Evolutionary conservation across 768 basidiomycete genomes (phyloP).

Genomic region (Mycena indigotica): DNA sequence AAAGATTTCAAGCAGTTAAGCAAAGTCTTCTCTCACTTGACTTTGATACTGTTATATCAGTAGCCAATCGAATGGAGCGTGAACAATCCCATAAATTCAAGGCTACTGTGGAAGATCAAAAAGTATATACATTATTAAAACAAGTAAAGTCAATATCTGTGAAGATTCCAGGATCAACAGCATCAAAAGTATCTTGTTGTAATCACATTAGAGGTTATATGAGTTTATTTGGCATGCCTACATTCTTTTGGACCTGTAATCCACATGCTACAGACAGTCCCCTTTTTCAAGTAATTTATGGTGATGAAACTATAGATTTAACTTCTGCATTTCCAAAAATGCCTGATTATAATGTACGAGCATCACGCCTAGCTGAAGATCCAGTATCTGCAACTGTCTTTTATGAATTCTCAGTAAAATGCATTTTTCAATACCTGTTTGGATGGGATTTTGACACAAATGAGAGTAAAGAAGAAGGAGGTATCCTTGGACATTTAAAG

Average conservation of each 20-base stretch:
- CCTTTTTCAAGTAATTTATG: conserved; percentile 33
- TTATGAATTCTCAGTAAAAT: conserved; percentile 28
- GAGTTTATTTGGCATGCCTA: conserved; percentile 31
- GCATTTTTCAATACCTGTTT: conserved; percentile 29
- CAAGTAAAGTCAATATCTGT: conserved; percentile 37
- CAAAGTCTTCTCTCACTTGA: conserved; percentile 4
- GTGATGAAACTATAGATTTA: conserved; percentile 15
- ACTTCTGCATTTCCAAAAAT: conserved; percentile 26
- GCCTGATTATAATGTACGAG: conserved; percentile 15
- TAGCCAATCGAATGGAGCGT: neutral
- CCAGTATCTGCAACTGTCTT: conserved; percentile 38
- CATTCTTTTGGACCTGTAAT: conserved; percentile 33
- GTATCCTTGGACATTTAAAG: conserved; percentile 30
- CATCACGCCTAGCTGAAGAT: conserved; percentile 30
- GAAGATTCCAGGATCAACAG: conserved; percentile 32
- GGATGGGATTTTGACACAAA: conserved; percentile 30
- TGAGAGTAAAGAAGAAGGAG: conserved; percentile 19
- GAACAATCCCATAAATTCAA: neutral
- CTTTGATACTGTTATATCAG: neutral
- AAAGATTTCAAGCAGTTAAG: conserved; percentile 15
- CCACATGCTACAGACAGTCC: conserved; percentile 25
- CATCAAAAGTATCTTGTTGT: conserved; percentile 27
- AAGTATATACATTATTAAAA: conserved; percentile 27
- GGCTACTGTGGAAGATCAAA: conserved; percentile 15
- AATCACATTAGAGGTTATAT: conserved; percentile 32